These are phyloP conservation scores for Plasmodium vivax DNA, from an alignment of 169 alveolate species.

Conservation along the genomic window DNA sequence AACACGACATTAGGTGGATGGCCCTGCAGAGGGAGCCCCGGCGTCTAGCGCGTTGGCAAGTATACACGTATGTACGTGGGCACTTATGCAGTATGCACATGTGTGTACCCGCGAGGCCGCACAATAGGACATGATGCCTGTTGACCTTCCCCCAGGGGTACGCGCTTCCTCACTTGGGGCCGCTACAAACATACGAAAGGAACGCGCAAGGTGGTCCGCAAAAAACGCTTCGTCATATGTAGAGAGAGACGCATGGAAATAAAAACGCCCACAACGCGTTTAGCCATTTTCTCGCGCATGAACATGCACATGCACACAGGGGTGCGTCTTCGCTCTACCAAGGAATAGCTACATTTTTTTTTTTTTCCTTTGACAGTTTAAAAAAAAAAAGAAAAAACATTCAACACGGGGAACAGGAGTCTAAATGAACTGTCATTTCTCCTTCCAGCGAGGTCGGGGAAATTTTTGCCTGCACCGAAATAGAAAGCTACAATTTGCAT, in stretches of 20 bases:
- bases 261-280: neutral
- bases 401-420: neutral
- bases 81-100: too few species aligned
- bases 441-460: neutral
- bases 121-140: neutral
- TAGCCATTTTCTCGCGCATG: neutral
- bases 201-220: neutral
- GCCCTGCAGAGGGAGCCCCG: neutral
- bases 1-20: neutral
- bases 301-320: neutral
- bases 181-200: neutral
- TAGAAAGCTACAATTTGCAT: neutral
- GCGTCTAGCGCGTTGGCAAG: neutral
- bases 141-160: neutral
- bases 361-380: neutral
- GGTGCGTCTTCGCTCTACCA: neutral
- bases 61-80: neutral
- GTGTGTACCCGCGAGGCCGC: neutral
- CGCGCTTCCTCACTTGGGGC: neutral
- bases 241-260: neutral
- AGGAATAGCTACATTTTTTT: neutral
- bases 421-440: neutral
- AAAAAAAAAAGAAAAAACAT: neutral
- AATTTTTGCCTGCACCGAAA: neutral
- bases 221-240: neutral